Conservation (phyloP, 495 filamentous ascomycete genomes). For the Niebla homalea region DNA sequence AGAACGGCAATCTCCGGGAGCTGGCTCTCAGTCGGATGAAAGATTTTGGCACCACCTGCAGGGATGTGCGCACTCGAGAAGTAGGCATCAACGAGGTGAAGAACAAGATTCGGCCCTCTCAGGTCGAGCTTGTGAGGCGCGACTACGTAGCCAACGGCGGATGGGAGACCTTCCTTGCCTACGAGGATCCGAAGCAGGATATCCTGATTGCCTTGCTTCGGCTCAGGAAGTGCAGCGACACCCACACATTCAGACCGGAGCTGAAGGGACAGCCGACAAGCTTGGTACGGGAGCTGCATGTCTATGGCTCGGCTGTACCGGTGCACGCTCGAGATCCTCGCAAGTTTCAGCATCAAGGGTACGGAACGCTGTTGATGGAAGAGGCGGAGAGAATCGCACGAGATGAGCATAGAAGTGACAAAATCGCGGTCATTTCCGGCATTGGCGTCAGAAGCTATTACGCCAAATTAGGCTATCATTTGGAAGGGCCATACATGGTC, state of each 20-base stretch:
- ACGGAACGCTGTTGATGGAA: constrained; percentile 93
- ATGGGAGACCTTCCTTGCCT: constrained; percentile 97
- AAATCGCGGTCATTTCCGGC: constrained; percentile 92
- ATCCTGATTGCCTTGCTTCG: constrained; percentile 88
- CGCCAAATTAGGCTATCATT: constrained; percentile 73
- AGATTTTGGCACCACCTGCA: constrained; percentile 93
- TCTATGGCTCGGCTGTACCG: constrained; percentile 91
- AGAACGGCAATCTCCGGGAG: constrained; percentile 94
- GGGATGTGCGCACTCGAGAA: constrained; percentile 94
- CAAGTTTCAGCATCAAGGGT: constrained; percentile 98
- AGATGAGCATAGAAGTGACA: constrained; percentile 81
- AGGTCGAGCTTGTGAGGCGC: constrained; percentile 90
- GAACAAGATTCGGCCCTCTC: constrained; percentile 89
- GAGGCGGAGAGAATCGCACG: constrained; percentile 91
- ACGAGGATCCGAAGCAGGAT: constrained; percentile 97
- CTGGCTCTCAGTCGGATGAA: constrained; percentile 91
- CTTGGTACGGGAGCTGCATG: constrained; percentile 86
- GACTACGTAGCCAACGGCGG: constrained; percentile 92
- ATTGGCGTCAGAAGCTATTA: constrained; percentile 94
- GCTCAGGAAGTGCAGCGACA: constrained; percentile 75
- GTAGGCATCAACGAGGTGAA: constrained; percentile 98
- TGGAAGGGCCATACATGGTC: constrained; percentile 87
- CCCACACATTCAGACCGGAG: constrained; percentile 83
- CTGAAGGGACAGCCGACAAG: constrained; percentile 76
- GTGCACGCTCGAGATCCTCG: constrained; percentile 83